Base-by-base conservation (phyloP, 805 yeast genomes). In the Metschnikowia koreensis region DNA sequence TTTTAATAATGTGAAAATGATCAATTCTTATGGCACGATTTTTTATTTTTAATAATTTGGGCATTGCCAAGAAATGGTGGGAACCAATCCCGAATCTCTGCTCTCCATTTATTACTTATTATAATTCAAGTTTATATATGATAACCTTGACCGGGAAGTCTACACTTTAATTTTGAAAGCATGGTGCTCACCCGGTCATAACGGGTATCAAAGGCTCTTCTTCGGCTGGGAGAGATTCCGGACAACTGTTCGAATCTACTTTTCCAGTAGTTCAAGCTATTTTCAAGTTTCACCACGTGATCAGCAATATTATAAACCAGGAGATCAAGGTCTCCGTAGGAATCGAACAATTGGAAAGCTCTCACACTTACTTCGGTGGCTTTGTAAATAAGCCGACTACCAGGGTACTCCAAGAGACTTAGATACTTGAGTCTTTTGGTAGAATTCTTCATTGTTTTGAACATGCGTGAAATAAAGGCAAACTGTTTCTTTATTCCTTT, bases 371-470 rank as follows among this genome's bases (percentile, higher is more conserved):
- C 22, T 15, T 47, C 50, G 45, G 17, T 41, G 34, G 29, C 41
- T 22, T 47, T 47, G 41, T 47, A 47, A 4, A 47, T 16, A 33
- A 47, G 28, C 2, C 45, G 50, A 11, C 12, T 15, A 5, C 50
- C 50, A 4, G 45, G 45, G n/a, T 26, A 31, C 11, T 41, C n/a
- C 33, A 27, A 33, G 8, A 12, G 27, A 28, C 50, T 40, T 26
- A 16, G 22, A 0, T n/a, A 26, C 36, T 34, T 41, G 26, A 47
- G 34, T 16, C 27, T 12, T 6, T 2, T 7, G 10, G 39, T 17
- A 11, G 44, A 11, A 2, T 16, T 6, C 8, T 8, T 17, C 39
- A 39, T 31, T 15, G 26, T 27, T 16, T 33, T 7, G 26, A 46
- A 46, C 26, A 33, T 31, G 10, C 34, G 34, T 31, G 34, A 10